Evolutionary conservation across 352 stramenopile genomes (phyloP).

Genomic region (Peronosclerospora sorghi): DNA sequence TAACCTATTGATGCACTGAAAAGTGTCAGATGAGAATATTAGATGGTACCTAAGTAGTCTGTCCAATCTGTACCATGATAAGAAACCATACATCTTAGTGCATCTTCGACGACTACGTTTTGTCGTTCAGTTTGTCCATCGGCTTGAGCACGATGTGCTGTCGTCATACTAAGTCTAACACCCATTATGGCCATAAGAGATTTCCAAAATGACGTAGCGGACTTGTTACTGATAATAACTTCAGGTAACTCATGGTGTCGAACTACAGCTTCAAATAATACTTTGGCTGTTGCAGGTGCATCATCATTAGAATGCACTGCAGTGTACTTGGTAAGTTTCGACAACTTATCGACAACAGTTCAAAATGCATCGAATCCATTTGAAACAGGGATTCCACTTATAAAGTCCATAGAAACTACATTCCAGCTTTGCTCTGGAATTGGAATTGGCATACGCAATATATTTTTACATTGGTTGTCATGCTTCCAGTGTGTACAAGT

Average conservation of each 20-base stretch:
- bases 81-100: conserved; percentile 3
- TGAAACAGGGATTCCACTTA: background rate
- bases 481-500: background rate
- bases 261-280: too few species aligned
- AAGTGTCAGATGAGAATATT: conserved; percentile 6
- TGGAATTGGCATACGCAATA: background rate
- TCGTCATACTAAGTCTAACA: conserved; percentile 4
- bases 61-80: conserved; percentile 7
- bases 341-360: background rate
- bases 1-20: background rate
- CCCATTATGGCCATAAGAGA: conserved; percentile 4
- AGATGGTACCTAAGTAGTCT: background rate
- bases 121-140: conserved; percentile 1
- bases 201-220: conserved; percentile 2
- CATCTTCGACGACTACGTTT: conserved; percentile 1
- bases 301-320: conserved; percentile 1
- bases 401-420: background rate
- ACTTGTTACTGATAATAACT: too few species aligned
- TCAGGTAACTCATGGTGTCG: too few species aligned
- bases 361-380: background rate
- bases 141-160: conserved; percentile 2
- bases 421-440: background rate
- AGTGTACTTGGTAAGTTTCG: background rate
- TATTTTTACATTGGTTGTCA: background rate
- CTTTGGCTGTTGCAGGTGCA: conserved; percentile 6